Evolutionary conservation across 2,329 filamentous ascomycete genomes (phyloP).

Genomic region (Proliferodiscus dingleyae): DNA sequence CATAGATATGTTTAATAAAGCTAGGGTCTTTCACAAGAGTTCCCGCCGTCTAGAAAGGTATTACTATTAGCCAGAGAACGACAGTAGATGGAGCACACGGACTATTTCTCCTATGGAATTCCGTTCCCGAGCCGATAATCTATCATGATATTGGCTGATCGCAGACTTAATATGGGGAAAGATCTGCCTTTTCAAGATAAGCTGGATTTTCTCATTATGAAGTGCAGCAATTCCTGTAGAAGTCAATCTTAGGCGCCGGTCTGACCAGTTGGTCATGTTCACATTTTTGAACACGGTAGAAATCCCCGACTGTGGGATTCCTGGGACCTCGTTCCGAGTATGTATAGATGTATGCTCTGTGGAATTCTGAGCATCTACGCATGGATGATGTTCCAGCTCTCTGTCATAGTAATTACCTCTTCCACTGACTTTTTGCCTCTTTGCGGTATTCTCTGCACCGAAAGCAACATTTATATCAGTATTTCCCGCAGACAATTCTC

Average conservation of each 20-base stretch:
- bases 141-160: conserved; percentile 3
- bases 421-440: conserved; percentile 2
- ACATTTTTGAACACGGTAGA: no score
- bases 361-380: background rate
- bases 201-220: background rate
- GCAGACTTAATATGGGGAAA: conserved; percentile 13
- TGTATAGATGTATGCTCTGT: no score
- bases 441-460: conserved; percentile 1
- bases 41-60: conserved; percentile 7
- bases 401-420: background rate
- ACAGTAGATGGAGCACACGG: background rate
- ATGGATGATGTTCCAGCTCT: background rate
- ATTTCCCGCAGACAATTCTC: background rate
- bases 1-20: conserved; percentile 7
- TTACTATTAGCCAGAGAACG: background rate
- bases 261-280: no score
- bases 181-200: conserved; percentile 9
- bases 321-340: no score
- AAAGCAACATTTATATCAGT: background rate
- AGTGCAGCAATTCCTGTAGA: no score
- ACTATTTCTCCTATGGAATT: conserved; percentile 12
- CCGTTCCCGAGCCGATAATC: conserved; percentile 6
- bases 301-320: no score
- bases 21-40: conserved; percentile 1
- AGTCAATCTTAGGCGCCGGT: no score